Evolutionary conservation across 2,329 filamentous ascomycete genomes (phyloP).

Genomic region (Colletotrichum sidae): DNA sequence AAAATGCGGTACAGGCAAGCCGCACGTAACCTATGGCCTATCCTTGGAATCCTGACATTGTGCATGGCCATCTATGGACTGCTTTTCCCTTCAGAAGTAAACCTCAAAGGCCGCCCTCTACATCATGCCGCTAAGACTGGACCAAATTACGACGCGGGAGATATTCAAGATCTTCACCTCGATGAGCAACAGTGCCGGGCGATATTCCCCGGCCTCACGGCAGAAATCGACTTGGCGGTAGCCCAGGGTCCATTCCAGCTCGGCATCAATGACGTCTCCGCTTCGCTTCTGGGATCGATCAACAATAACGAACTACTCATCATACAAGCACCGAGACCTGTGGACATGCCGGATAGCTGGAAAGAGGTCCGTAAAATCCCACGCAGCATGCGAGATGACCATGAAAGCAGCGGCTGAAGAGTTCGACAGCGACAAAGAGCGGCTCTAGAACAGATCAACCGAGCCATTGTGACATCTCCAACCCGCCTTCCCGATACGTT

Average conservation of each 20-base stretch:
- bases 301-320: conserved; percentile 53
- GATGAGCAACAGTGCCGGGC: conserved; percentile 55
- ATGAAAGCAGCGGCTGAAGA: conserved; percentile 15
- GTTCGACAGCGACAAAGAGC: conserved; percentile 56
- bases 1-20: conserved; percentile 21
- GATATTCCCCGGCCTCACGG: conserved; percentile 59
- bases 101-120: neutral
- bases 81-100: neutral
- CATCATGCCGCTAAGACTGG: neutral
- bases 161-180: conserved; percentile 51
- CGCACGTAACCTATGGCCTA: conserved; percentile 13
- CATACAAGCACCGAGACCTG: conserved; percentile 53
- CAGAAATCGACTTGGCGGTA: conserved; percentile 58
- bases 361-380: conserved; percentile 44
- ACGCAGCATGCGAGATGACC: conserved; percentile 5
- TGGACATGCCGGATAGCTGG: conserved; percentile 58
- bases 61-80: conserved; percentile 10
- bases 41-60: conserved; percentile 5
- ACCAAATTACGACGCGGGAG: neutral
- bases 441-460: conserved; percentile 65
- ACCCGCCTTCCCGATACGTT: conserved; percentile 61
- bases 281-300: conserved; percentile 51
- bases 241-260: conserved; percentile 57
- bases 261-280: conserved; percentile 42
- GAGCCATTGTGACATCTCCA: conserved; percentile 62